Evolutionary conservation across 75 land plant genomes (phyloP).

Genomic region (Pinus taeda): DNA sequence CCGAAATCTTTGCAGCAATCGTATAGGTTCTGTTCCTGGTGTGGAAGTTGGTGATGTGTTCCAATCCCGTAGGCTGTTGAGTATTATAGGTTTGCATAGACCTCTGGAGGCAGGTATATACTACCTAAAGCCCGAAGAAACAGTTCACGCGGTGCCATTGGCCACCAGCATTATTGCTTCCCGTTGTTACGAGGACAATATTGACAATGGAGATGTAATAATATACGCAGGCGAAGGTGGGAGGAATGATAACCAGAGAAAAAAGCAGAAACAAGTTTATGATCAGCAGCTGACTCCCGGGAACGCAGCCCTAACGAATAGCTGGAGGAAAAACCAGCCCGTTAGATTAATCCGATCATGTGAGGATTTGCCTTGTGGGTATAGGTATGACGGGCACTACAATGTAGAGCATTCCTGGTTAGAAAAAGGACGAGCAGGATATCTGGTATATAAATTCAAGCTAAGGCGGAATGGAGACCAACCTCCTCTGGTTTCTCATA

Average conservation of each 20-base stretch:
- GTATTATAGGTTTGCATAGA: slow-evolving; percentile 73
- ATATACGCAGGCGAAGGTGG: slow-evolving; percentile 91
- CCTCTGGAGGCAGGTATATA: slow-evolving; percentile 80
- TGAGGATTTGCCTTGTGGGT: slow-evolving; percentile 21
- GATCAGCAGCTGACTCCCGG: slow-evolving; percentile 25
- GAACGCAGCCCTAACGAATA: slow-evolving; percentile 18
- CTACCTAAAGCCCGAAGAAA: slow-evolving; percentile 32
- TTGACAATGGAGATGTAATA: slow-evolving; percentile 68
- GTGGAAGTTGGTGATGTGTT: slow-evolving; percentile 67
- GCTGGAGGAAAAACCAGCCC: slow-evolving; percentile 1
- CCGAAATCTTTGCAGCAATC: not conserved
- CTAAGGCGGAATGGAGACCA: slow-evolving; percentile 54
- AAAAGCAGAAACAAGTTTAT: slow-evolving; percentile 10
- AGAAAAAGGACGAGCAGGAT: slow-evolving; percentile 66
- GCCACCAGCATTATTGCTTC: slow-evolving; percentile 76
- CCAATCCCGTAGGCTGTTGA: slow-evolving; percentile 66
- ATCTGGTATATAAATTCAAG: slow-evolving; percentile 64
- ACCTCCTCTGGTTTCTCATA: slow-evolving; percentile 43
- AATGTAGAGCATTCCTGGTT: slow-evolving; percentile 36
- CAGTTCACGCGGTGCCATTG: slow-evolving; percentile 47
- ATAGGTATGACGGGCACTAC: slow-evolving; percentile 83
- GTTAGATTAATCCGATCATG: slow-evolving; percentile 39
- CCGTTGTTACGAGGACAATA: slow-evolving; percentile 92
- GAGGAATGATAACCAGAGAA: slow-evolving; percentile 25
- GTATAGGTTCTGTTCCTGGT: slow-evolving; percentile 71